Evolutionary conservation across 208 protist species (phyloP).

Genomic region (Leishmania tarentolae): DNA sequence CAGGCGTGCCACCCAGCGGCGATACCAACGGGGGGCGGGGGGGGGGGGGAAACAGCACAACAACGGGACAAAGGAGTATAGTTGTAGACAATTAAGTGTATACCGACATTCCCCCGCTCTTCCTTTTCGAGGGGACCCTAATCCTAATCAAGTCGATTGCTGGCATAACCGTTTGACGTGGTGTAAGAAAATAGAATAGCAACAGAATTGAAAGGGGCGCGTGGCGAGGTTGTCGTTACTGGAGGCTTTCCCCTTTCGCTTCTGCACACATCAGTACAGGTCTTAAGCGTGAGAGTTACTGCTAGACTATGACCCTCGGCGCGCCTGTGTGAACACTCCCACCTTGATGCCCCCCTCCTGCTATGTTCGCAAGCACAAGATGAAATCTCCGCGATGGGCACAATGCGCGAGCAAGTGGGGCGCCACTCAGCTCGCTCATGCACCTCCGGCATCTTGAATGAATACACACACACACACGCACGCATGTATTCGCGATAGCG

Average conservation of each 20-base stretch:
- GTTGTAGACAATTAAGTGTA: background rate
- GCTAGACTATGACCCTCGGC: background rate
- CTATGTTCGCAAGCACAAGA: background rate
- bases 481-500: background rate
- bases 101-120: background rate
- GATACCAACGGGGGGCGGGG: background rate
- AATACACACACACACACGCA: background rate
- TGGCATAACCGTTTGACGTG: background rate
- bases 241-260: background rate
- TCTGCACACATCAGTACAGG: background rate
- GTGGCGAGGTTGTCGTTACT: background rate
- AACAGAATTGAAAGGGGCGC: background rate
- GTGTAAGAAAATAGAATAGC: background rate
- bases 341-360: background rate
- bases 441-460: too few relatives aligned
- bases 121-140: background rate
- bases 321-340: background rate
- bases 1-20: background rate
- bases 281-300: background rate
- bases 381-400: background rate
- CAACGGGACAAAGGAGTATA: too few relatives aligned
- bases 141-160: constrained; percentile 3
- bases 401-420: background rate
- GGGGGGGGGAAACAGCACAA: background rate
- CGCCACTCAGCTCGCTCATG: background rate